Conservation (phyloP, 2,329 filamentous ascomycete genomes). For the Hymenoscyphus linearis region DNA sequence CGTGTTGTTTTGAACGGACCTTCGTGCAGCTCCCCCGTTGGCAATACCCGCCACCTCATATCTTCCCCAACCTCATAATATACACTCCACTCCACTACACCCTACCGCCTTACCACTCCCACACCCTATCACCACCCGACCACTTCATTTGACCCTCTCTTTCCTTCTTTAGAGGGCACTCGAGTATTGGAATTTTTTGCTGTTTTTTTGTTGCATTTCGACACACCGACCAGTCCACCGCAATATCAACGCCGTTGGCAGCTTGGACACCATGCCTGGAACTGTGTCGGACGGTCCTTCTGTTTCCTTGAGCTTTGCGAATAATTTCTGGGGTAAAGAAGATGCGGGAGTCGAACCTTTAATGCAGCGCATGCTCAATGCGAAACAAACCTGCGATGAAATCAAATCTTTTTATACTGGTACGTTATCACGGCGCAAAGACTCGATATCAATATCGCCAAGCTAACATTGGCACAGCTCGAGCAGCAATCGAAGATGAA, state of each 20-base stretch:
- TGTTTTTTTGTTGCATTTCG: background rate
- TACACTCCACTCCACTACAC: background rate
- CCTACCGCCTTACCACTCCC: background rate
- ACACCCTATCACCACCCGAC: background rate
- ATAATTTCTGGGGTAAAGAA: constrained; percentile 99
- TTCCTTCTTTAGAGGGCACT: background rate
- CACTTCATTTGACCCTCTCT: background rate
- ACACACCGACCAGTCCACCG: background rate
- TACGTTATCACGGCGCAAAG: constrained; percentile 36
- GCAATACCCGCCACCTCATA: no score
- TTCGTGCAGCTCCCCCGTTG: no score
- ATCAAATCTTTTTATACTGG: constrained; percentile 83
- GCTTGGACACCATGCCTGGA: constrained; percentile 27
- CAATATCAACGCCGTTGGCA: background rate
- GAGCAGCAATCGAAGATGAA: constrained; percentile 92
- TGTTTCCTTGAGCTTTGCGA: constrained; percentile 58
- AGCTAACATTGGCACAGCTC: constrained; percentile 47
- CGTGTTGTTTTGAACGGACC: no score
- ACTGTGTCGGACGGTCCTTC: constrained; percentile 33
- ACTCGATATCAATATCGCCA: constrained; percentile 3
- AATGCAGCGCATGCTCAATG: constrained; percentile 88
- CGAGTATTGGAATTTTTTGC: background rate
- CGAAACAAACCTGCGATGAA: constrained; percentile 93
- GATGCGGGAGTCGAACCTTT: constrained; percentile 91
- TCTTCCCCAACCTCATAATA: background rate